Conservation (phyloP, 2,329 filamentous ascomycete species). For the Knufia petricola region DNA sequence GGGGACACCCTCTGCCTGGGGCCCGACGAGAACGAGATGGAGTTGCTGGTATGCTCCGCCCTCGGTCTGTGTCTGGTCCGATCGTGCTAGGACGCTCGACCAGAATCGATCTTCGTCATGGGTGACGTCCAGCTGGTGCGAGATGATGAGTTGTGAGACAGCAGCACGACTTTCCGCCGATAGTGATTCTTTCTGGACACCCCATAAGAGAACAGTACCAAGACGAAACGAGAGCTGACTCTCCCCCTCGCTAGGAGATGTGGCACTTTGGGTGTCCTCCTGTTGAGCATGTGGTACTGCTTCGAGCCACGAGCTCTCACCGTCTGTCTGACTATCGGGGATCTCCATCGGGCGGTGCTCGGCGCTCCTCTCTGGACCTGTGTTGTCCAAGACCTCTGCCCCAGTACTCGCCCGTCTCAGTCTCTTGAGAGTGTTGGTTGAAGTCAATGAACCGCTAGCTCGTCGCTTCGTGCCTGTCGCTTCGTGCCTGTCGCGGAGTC, state of each 20-base stretch:
- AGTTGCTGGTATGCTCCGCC: not conserved
- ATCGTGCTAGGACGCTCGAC: not conserved
- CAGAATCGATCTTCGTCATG: not conserved
- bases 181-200: too few relatives aligned
- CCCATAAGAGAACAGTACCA: not conserved
- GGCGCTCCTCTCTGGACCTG: not conserved
- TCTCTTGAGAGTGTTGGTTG: not conserved
- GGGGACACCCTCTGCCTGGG: not conserved
- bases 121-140: not conserved
- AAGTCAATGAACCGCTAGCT: not conserved
- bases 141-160: too few relatives aligned
- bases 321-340: slow-evolving; percentile 1
- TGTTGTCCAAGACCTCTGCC: not conserved
- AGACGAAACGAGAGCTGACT: not conserved
- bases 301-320: not conserved
- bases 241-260: not conserved
- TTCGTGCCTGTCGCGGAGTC: not conserved
- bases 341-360: not conserved
- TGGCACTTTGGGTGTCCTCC: not conserved
- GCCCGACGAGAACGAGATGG: not conserved
- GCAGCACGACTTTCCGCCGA: too few relatives aligned
- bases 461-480: not conserved
- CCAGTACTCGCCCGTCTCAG: not conserved
- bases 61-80: not conserved
- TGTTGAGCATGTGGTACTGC: not conserved